phyloP scores from a whole-genome alignment of 73 alveolate species.

The Symbiodinium pilosum region DNA sequence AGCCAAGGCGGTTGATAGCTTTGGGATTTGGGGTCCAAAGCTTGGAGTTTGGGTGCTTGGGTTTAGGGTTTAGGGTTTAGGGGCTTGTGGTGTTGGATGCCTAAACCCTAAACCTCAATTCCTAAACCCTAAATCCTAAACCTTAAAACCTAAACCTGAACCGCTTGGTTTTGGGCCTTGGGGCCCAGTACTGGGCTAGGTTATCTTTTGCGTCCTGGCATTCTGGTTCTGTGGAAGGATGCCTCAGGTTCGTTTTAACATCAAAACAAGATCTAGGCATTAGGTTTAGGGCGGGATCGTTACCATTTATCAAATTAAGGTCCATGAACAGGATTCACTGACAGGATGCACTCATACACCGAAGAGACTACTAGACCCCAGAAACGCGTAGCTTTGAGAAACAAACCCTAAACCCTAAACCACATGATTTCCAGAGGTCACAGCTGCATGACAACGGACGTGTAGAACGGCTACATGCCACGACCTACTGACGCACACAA shows the following conservation, averaged over 20 bases:
- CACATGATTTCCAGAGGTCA: no score
- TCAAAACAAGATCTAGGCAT: background rate
- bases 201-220: background rate
- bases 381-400: no score
- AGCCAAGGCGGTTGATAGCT: background rate
- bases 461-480: no score
- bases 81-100: background rate
- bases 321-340: no score
- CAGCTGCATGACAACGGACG: no score
- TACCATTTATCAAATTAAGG: no score
- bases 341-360: no score
- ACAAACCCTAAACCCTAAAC: no score
- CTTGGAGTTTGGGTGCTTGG: background rate
- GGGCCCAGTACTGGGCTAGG: background rate
- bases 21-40: background rate
- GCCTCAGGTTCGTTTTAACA: background rate
- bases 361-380: no score
- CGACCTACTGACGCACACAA: no score
- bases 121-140: background rate
- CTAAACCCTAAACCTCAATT: background rate
- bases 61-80: background rate
- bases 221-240: background rate
- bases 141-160: background rate
- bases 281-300: background rate
- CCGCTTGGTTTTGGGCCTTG: background rate